Conservation (phyloP, 2,329 filamentous ascomycete species). For the Elsinoe arachidis region DNA sequence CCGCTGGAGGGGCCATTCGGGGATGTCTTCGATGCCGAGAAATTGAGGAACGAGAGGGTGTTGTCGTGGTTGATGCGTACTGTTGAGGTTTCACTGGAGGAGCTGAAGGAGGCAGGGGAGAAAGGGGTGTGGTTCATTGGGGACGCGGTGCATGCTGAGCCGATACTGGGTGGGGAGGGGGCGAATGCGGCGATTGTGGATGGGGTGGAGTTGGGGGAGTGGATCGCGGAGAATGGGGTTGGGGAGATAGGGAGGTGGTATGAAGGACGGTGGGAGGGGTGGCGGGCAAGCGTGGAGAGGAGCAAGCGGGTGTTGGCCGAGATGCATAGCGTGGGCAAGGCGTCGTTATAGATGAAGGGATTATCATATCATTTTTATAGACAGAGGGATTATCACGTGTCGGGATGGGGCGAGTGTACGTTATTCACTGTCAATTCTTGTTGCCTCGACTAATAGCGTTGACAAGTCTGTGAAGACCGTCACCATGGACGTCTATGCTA, state of each 20-base stretch:
- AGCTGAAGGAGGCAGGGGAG: constrained; percentile 22
- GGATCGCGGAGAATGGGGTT: constrained; percentile 19
- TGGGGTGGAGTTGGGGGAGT: constrained; percentile 27
- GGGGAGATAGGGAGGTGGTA: constrained; percentile 19
- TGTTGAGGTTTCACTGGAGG: constrained; percentile 17
- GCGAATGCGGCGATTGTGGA: constrained; percentile 35
- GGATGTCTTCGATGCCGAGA: constrained; percentile 26
- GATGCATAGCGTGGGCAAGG: constrained; percentile 16
- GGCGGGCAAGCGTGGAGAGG: constrained; percentile 19
- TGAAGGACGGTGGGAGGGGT: constrained; percentile 17
- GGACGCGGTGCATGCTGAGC: constrained; percentile 33
- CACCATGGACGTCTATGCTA: not conserved
- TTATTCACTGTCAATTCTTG: not conserved
- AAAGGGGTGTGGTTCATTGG: constrained; percentile 29
- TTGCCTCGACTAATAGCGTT: not conserved
- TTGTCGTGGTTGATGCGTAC: constrained; percentile 37
- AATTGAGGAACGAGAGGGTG: constrained; percentile 28
- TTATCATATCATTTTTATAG: not conserved
- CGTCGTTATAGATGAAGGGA: constrained; percentile 11
- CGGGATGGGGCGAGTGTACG: not conserved
- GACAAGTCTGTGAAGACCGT: not conserved
- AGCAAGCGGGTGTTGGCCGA: constrained; percentile 21
- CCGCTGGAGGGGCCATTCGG: constrained; percentile 26
- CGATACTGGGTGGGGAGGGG: constrained; percentile 33
- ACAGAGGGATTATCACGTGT: not conserved